Base-by-base conservation (phyloP, 495 filamentous ascomycete genomes). In the Aspergillus biplanus region DNA sequence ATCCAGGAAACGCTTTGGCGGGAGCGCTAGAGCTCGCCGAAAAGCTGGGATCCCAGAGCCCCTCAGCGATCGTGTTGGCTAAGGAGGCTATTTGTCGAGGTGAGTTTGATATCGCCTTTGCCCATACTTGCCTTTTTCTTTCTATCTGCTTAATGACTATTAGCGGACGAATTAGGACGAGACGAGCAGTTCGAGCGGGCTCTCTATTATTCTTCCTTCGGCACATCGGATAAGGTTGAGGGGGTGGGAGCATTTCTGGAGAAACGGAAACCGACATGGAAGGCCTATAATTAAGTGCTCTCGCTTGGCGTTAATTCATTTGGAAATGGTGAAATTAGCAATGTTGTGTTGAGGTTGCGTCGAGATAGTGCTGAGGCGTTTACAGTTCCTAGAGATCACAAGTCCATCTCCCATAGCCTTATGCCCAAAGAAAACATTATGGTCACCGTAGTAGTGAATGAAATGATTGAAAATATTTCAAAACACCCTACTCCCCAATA, bases 21-120 rank as follows among this genome's bases (percentile, higher is more conserved):
- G 35, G 35, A 16, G 59, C 59, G 2, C 18, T 61, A 34, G 50
- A 33, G 12, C 16, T 61, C n/a, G 59, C 59, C 9, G 27, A 21
- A 31, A 54, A 55, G 34, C 48, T 61, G 5, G 49, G 33, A 5
- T 44, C 49, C 13, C 49, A 42, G 50, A 61, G 59, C 21, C 34
- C 21, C 7, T 53, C 49, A 33, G 50, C 59, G 13, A 32, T 61
- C 31, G 33, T 35, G 32, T 16, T 55, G 8, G 59, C 59, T 1
- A 61, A 61, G 50, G 50, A 61, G 50, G 59, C 59, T 0, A 61
- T 61, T 9, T 61, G 59, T 35, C 55, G 59, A 55, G 59, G 59
- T 61, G 18, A 61, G 49, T 42, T 5, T 15, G 35, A 46, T 34
- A 33, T n/a, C 32, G 31, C 32, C 32, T 33, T 60, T 48, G 32